Conservation (phyloP, 2,329 filamentous ascomycete species). For the Neonectria magnoliae region DNA sequence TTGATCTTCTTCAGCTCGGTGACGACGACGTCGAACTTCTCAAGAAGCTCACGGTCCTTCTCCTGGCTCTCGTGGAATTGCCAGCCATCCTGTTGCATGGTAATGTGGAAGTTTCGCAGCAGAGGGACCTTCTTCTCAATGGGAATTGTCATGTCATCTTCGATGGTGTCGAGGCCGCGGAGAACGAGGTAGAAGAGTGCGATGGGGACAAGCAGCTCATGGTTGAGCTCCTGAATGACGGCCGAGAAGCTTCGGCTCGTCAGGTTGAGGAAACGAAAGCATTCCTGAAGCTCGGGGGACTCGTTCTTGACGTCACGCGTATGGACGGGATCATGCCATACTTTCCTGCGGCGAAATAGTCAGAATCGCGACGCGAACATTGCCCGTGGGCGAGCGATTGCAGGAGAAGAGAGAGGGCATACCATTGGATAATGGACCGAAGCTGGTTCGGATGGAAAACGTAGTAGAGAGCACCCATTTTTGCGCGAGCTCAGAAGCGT, state of each 20-base stretch:
- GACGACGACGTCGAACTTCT: constrained; percentile 90
- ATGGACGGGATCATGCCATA: constrained; percentile 96
- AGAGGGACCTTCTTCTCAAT: constrained; percentile 85
- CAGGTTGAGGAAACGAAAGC: constrained; percentile 85
- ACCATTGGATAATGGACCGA: constrained; percentile 91
- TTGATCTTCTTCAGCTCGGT: constrained; percentile 90
- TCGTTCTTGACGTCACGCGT: constrained; percentile 81
- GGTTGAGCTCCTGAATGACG: constrained; percentile 95
- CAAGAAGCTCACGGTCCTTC: constrained; percentile 91
- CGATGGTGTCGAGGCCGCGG: constrained; percentile 95
- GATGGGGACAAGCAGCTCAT: constrained; percentile 89
- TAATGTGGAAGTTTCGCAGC: constrained; percentile 81
- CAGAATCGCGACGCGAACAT: constrained; percentile 27
- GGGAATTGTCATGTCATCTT: constrained; percentile 96
- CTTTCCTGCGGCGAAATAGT: constrained; percentile 71
- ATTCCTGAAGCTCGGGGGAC: constrained; percentile 76
- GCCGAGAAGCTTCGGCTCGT: constrained; percentile 94
- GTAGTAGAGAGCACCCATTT: constrained; percentile 76
- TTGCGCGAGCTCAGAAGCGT: constrained; percentile 41
- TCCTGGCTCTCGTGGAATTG: constrained; percentile 89
- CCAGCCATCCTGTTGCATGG: constrained; percentile 88
- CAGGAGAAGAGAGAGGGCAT: constrained; percentile 42
- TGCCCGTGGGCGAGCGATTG: background rate
- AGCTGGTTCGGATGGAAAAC: constrained; percentile 80
- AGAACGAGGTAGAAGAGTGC: constrained; percentile 93